Evolutionary conservation across 352 stramenopile species (phyloP).

Genomic region (Pythium folliculosum): DNA sequence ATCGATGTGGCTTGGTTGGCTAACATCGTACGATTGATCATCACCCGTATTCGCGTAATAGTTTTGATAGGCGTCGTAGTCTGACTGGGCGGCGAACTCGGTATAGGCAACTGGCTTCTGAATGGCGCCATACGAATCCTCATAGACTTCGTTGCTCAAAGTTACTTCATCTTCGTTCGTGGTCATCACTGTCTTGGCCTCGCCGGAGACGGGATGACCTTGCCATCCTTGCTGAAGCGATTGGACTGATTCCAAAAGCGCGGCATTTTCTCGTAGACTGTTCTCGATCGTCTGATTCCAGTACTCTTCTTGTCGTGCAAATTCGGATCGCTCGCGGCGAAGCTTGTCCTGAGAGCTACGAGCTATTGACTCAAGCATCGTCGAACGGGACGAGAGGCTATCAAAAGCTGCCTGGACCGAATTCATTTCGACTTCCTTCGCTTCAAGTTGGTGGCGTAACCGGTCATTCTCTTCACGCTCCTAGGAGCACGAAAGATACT

Average conservation of each 20-base stretch:
- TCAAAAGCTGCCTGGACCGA: slow-evolving; percentile 38
- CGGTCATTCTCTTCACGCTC: slow-evolving; percentile 27
- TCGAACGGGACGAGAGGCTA: slow-evolving; percentile 43
- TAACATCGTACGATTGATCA: slow-evolving; percentile 1
- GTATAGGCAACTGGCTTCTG: not conserved
- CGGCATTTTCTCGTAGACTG: slow-evolving; percentile 52
- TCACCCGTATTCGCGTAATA: not conserved
- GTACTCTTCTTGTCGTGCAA: slow-evolving; percentile 45
- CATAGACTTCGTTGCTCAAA: slow-evolving; percentile 17
- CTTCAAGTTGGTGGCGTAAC: slow-evolving; percentile 32
- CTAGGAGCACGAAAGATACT: slow-evolving; percentile 19
- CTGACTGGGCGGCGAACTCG: not conserved
- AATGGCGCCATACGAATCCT: slow-evolving; percentile 9
- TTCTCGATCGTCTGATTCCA: slow-evolving; percentile 49
- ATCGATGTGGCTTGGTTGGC: not conserved
- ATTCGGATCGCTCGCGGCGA: slow-evolving; percentile 48
- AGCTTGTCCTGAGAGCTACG: slow-evolving; percentile 58
- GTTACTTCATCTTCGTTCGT: not conserved
- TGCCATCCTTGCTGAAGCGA: slow-evolving; percentile 38
- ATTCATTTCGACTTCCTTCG: slow-evolving; percentile 41
- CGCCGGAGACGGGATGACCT: not conserved
- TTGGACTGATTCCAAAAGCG: slow-evolving; percentile 41
- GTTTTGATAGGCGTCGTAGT: not conserved
- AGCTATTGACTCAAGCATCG: slow-evolving; percentile 65
- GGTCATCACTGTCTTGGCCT: slow-evolving; percentile 17